These are phyloP conservation scores for Starmerella apicola DNA, from an alignment of 805 yeast species.

Conservation along the genomic window DNA sequence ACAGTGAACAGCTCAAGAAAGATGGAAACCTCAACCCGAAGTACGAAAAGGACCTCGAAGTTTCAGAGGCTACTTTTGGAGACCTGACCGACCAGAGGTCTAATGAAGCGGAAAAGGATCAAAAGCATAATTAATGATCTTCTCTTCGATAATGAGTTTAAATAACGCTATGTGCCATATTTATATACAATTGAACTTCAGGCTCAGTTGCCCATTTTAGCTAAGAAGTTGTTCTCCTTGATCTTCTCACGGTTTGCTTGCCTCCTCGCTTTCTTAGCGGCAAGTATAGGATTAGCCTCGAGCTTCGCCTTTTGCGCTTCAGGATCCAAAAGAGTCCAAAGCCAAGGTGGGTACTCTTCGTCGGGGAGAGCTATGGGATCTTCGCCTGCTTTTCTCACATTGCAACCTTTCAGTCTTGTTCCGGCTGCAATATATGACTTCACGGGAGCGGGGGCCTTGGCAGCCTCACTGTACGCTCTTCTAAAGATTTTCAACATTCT, in stretches of 20 bases:
- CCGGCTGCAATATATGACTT: constrained; percentile 32
- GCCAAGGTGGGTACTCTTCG: constrained; percentile 85
- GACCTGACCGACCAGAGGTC: constrained; percentile 6
- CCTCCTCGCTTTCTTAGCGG: constrained; percentile 60
- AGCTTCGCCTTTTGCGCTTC: constrained; percentile 46
- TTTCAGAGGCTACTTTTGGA: constrained; percentile 12
- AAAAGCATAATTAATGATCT: no score
- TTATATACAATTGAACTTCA: not conserved
- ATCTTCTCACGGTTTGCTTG: constrained; percentile 55
- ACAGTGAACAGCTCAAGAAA: constrained; percentile 22
- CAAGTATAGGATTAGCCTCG: constrained; percentile 48
- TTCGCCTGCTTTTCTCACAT: constrained; percentile 64
- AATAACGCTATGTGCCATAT: no score
- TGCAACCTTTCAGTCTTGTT: constrained; percentile 56
- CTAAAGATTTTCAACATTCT: constrained; percentile 5
- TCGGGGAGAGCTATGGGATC: constrained; percentile 85
- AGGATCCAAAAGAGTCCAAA: constrained; percentile 72
- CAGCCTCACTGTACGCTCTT: constrained; percentile 15
- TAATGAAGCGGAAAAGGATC: not conserved
- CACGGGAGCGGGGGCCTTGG: constrained; percentile 26
- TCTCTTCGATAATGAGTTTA: no score
- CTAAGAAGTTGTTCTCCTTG: constrained; percentile 67
- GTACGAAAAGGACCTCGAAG: constrained; percentile 16
- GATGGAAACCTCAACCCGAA: constrained; percentile 23
- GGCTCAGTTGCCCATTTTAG: constrained; percentile 33